These are phyloP conservation scores for Rutstroemia sp. DNA, from an alignment of 2,329 filamentous ascomycete species.

Conservation along the genomic window DNA sequence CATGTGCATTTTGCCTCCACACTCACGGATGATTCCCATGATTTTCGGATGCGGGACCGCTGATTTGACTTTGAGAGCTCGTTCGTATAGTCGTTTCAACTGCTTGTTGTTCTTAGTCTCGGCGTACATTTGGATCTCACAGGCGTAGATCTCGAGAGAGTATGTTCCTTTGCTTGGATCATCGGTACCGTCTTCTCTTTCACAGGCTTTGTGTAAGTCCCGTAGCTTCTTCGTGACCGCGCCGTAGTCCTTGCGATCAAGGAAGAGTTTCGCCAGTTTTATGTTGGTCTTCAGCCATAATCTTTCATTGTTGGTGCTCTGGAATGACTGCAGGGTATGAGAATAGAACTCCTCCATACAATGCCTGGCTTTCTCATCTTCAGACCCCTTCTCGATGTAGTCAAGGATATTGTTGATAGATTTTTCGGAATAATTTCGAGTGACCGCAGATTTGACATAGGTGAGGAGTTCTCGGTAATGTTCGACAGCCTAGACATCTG, in stretches of 20 bases:
- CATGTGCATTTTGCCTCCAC: conserved; percentile 99
- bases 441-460: conserved; percentile 94
- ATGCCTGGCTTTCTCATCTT: conserved; percentile 62
- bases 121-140: conserved; percentile 98
- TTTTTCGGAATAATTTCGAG: conserved; percentile 97
- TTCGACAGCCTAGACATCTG: conserved; percentile 61
- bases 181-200: conserved; percentile 76
- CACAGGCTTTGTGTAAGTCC: conserved; percentile 84
- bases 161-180: conserved; percentile 96
- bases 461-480: conserved; percentile 94
- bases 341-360: conserved; percentile 97
- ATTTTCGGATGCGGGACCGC: conserved; percentile 97
- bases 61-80: conserved; percentile 86
- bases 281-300: conserved; percentile 98
- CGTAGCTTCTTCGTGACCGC: conserved; percentile 75
- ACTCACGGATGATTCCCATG: conserved; percentile 98
- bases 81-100: conserved; percentile 85
- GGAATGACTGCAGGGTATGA: conserved; percentile 86
- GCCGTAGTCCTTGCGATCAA: conserved; percentile 84
- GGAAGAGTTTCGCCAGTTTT: conserved; percentile 84
- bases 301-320: conserved; percentile 94
- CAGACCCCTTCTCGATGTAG: conserved; percentile 86
- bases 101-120: conserved; percentile 97
- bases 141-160: conserved; percentile 86
- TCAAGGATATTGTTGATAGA: conserved; percentile 99